Base-by-base conservation (phyloP, 73 alveolate species). In the Symbiodinium pilosum region DNA sequence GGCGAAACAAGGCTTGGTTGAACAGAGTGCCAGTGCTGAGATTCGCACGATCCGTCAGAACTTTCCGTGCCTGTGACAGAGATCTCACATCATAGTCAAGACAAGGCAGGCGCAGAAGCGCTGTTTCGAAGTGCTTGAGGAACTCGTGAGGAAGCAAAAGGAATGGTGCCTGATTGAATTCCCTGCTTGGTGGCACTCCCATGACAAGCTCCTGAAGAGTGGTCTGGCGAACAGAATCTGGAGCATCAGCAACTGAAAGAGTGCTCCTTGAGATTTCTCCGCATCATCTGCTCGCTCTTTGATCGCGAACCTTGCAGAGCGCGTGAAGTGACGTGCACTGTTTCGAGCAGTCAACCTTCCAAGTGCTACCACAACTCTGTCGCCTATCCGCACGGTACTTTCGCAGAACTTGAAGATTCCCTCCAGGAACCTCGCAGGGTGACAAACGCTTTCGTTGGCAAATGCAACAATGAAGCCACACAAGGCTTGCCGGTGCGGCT, bases 381-480 rank as follows among this genome's bases (percentile, higher is more conserved):
- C 8, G 95, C 95, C 99, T 21, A 99, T 94, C 87, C 99, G 99
- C 1, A 99, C 99, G 34, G 99, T 99, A 54, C 96, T 98, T 89
- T 99, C 97, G 20, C 99, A 99, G 93, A 94, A 99, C 94, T 98
- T 95, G 84, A 94, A 77, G 75, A 99, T 99, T 47, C 96, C 94
- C 75, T 98, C 99, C 85, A 99, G 84, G 99, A 99, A 99, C 95
- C 95, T 88, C 86, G 85, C 94, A 87, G 26, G 26, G 11, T 20
- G 44, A 8, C 24, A 73, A 26, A 59, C 6, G 26, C 43, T 4
- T 20, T 24, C 47, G 44, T 9, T 34, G 44, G 44, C 44, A 30
- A 1, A 28, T 2, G 85, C 44, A 32, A 16, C 52, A 77, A 16
- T n/a, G n/a, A n/a, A 54, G 24, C n/a, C 75, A 3, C 26, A 14